phyloP scores from a whole-genome alignment of 1,284 basidiomycete genomes.

The Ceratobasidium sp. region DNA sequence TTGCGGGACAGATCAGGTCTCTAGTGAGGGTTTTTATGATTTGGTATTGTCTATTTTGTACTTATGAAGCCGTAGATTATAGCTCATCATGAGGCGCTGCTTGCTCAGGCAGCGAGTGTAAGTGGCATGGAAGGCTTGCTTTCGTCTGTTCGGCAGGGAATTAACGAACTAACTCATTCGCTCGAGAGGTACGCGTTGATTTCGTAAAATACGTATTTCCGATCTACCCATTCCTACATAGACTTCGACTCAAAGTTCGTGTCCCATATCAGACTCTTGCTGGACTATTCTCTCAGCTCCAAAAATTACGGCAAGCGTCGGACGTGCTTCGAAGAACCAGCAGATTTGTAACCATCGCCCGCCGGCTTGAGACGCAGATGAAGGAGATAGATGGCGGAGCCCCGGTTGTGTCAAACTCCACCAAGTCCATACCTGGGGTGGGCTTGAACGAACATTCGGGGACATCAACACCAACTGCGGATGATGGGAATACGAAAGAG shows the following conservation, averaged over 20 bases:
- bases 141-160: constrained; percentile 70
- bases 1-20: constrained; percentile 85
- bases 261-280: constrained; percentile 82
- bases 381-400: constrained; percentile 65
- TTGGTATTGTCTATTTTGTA: not conserved
- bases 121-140: constrained; percentile 74
- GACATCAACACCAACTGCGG: constrained; percentile 1
- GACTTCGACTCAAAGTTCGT: constrained; percentile 86
- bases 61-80: constrained; percentile 67
- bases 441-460: constrained; percentile 3
- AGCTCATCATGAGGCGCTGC: constrained; percentile 77
- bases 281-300: constrained; percentile 75
- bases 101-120: constrained; percentile 78
- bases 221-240: constrained; percentile 56
- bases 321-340: constrained; percentile 85
- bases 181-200: constrained; percentile 73
- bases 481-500: constrained; percentile 61
- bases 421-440: constrained; percentile 10
- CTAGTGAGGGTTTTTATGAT: constrained; percentile 70
- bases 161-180: constrained; percentile 75
- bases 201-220: not conserved
- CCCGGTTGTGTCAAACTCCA: not conserved
- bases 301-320: constrained; percentile 81
- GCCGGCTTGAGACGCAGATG: constrained; percentile 86
- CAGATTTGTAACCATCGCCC: constrained; percentile 83